Percentiles rank a stretch among this genome's conserved stretches.
Conservation (phyloP, 2,329 filamentous ascomycete species). For the Fusarium miscanthi region DNA sequence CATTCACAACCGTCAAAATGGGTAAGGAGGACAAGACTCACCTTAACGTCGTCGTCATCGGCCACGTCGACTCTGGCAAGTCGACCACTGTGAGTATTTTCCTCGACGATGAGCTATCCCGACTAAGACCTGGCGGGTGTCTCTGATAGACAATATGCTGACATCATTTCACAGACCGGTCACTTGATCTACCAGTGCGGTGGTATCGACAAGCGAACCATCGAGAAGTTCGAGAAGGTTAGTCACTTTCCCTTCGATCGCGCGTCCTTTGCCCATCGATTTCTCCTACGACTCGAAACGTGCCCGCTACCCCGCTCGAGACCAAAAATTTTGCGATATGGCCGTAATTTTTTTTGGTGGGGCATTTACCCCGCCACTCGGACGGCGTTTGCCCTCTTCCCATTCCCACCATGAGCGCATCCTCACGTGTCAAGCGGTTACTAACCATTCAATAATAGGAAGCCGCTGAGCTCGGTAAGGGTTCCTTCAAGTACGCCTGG, state of each 20-base stretch:
- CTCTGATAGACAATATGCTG: slow-evolving; percentile 16
- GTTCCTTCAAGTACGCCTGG: slow-evolving; percentile 99
- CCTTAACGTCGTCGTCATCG: slow-evolving; percentile 98
- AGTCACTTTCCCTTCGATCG: slow-evolving; percentile 49
- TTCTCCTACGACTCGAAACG: slow-evolving; percentile 21
- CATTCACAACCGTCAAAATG: slow-evolving; percentile 53
- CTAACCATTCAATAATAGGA: slow-evolving; percentile 68
- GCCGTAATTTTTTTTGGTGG: slow-evolving; percentile 27
- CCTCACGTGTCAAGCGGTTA: slow-evolving; percentile 22
- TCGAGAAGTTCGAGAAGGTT: slow-evolving; percentile 99
- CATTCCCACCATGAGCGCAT: slow-evolving; percentile 6
- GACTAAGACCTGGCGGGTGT: slow-evolving; percentile 19
- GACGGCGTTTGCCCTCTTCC: slow-evolving; percentile 11
- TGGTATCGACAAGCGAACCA: slow-evolving; percentile 99
- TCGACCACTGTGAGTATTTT: slow-evolving; percentile 85
- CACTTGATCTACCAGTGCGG: slow-evolving; percentile 99
- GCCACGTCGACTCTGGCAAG: slow-evolving; percentile 99
- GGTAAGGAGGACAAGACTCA: slow-evolving; percentile 95
- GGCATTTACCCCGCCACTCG: slow-evolving; percentile 37
- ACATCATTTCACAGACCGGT: slow-evolving; percentile 65
- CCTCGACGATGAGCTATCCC: slow-evolving; percentile 34
- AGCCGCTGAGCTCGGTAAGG: slow-evolving; percentile 99
- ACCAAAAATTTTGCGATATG: slow-evolving; percentile 31
- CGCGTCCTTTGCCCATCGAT: slow-evolving; percentile 21
- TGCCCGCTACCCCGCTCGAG: slow-evolving; percentile 18